A percentile compares a stretch with the other conserved stretches of the same genome.
phyloP scores from a whole-genome alignment of 2,329 filamentous ascomycete species.

The Ophiostoma piceae region DNA sequence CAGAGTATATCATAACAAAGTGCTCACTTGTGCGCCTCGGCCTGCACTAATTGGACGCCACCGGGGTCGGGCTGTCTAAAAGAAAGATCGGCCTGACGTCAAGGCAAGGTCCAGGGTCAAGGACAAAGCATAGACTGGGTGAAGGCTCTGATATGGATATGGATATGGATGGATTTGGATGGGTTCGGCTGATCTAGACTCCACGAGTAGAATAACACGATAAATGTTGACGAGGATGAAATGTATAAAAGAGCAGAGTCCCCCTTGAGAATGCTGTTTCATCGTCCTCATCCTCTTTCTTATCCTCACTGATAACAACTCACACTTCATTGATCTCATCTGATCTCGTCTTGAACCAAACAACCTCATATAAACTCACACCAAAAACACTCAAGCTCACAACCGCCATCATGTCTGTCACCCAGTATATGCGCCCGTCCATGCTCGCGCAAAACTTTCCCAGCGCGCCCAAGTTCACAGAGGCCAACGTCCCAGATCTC shows the following conservation, averaged over 20 bases:
- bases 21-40: neutral
- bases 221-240: neutral
- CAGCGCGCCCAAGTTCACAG: constrained; percentile 32
- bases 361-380: too few relatives aligned
- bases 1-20: neutral
- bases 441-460: constrained; percentile 30
- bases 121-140: too few relatives aligned
- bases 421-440: constrained; percentile 16
- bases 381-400: too few relatives aligned
- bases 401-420: constrained; percentile 20
- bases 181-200: neutral
- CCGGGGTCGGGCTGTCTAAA: neutral
- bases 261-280: neutral
- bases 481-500: constrained; percentile 33
- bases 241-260: neutral
- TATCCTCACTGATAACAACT: neutral
- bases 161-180: neutral
- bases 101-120: neutral
- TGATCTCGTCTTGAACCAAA: neutral
- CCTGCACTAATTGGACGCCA: neutral
- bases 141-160: neutral
- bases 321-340: neutral
- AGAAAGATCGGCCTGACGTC: neutral
- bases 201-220: neutral
- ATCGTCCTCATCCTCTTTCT: neutral